These are phyloP conservation scores for Capillidium rhysosporum DNA, from an alignment of 371 early-diverging fungal species.

Conservation along the genomic window DNA sequence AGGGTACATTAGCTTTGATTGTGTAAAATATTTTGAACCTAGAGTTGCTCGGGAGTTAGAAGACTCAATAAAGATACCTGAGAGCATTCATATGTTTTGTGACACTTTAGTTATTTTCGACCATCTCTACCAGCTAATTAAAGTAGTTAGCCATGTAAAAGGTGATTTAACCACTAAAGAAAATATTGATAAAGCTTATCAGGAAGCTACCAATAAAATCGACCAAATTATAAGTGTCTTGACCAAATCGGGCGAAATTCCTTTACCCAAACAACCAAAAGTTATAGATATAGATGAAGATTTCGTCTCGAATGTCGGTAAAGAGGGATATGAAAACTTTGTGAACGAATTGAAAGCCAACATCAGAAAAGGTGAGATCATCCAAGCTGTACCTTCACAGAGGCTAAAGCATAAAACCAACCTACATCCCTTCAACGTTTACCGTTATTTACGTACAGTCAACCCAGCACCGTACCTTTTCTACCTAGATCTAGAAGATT, in stretches of 20 bases:
- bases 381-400: slow-evolving; percentile 92
- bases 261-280: slow-evolving; percentile 27
- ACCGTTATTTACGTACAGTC: slow-evolving; percentile 74
- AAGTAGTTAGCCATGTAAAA: slow-evolving; percentile 76
- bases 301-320: slow-evolving; percentile 62
- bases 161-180: slow-evolving; percentile 30
- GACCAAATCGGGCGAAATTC: slow-evolving; percentile 14
- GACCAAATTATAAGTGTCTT: slow-evolving; percentile 36
- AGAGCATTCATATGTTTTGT: slow-evolving; percentile 78
- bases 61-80: slow-evolving; percentile 80
- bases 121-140: slow-evolving; percentile 71
- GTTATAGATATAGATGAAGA: slow-evolving; percentile 22
- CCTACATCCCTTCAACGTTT: slow-evolving; percentile 92
- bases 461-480: slow-evolving; percentile 99
- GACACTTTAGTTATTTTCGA: slow-evolving; percentile 89
- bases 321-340: slow-evolving; percentile 73
- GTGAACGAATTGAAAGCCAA: slow-evolving; percentile 68
- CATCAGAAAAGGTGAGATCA: slow-evolving; percentile 86
- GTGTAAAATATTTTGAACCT: slow-evolving; percentile 91
- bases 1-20: slow-evolving; percentile 91
- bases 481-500: slow-evolving; percentile 75
- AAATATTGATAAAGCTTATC: slow-evolving; percentile 35
- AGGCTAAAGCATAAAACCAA: slow-evolving; percentile 63
- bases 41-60: slow-evolving; percentile 44
- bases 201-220: slow-evolving; percentile 36